Base-by-base conservation (phyloP, 202 grass and related monocot species). In the Schoenoplectus tabernaemontani region DNA sequence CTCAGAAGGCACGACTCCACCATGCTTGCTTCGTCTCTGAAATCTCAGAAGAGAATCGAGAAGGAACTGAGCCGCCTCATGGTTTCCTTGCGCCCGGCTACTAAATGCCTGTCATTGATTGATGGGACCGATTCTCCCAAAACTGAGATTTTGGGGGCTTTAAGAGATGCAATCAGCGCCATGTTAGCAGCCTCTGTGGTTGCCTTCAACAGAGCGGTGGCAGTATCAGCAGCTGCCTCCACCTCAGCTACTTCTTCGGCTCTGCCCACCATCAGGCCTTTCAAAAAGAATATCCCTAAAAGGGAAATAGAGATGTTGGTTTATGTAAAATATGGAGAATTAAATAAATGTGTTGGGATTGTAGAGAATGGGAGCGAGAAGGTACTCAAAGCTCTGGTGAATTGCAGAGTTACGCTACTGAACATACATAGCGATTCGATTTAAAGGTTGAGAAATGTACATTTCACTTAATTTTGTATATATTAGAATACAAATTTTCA, bases 341-440 rank as follows among this genome's bases (percentile, higher is more conserved):
- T 84, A 4, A 81, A 93, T 1, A 77, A 64, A n/a, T 90, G 68
- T 77, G 26, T 88, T 9, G 62, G n/a, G 7, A 76, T 51, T 2
- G 82, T 82, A 62, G 87, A 96, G 83, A 81, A 5, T 62, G 82
- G 86, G 41, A 87, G 82, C 23, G 90, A 90, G 66, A 85, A 63
- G 84, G 85, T 90, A 63, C 86, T 88, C 53, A 88, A 82, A 17
- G 77, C 36, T 79, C 72, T 91, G 60, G 77, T 96, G 5, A 84
- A 81, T 24, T 72, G 79, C 10, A 84, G 92, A 77, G 90, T 96
- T 19, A 61, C 79, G 0, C 86, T 96, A 39, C 85, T 96, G 1
- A 96, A 96, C 77, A 90, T 92, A 47, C 78, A 83, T 1, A 90
- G 83, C 37, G 82, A 79, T 39, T 76, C 24, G 9, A 83, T 89